A percentile compares a stretch with the other conserved stretches of the same genome.
These are phyloP conservation scores for Lactarius trivialis DNA, from an alignment of 768 basidiomycete genomes.

Conservation along the genomic window DNA sequence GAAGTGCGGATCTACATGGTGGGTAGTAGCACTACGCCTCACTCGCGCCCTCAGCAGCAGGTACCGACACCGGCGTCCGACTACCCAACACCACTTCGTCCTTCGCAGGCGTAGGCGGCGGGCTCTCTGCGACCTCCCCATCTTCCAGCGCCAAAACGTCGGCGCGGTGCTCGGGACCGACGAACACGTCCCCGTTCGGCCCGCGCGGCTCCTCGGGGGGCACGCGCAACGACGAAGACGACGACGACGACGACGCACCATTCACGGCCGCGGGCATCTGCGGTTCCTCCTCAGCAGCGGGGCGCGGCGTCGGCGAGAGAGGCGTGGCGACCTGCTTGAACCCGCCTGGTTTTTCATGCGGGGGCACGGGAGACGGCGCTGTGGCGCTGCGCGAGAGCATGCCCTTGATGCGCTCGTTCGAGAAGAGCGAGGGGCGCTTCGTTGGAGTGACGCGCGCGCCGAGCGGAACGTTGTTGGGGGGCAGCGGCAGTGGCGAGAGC, in stretches of 20 bases:
- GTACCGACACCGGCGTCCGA: background rate
- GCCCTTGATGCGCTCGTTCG: slow-evolving; percentile 36
- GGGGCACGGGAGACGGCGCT: background rate
- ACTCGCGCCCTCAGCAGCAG: background rate
- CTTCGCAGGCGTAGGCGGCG: slow-evolving; percentile 9
- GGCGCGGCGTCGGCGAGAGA: slow-evolving; percentile 5
- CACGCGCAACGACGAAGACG: background rate
- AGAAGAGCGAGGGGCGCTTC: slow-evolving; percentile 19
- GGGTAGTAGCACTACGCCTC: background rate
- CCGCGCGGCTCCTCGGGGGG: background rate
- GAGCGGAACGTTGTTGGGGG: slow-evolving; percentile 8
- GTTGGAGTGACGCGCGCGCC: slow-evolving; percentile 1
- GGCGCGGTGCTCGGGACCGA: background rate
- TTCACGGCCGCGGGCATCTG: slow-evolving; percentile 1
- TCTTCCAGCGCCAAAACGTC: background rate
- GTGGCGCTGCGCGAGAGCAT: slow-evolving; percentile 27
- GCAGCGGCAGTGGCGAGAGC: slow-evolving; percentile 10
- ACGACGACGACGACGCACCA: background rate
- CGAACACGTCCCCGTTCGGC: background rate
- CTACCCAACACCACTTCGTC: background rate
- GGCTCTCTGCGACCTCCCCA: background rate
- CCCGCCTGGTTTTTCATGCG: slow-evolving; percentile 22
- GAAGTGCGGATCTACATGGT: background rate
- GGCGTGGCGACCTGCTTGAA: slow-evolving; percentile 28
- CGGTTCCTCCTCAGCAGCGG: too few species aligned